Evolutionary conservation across 2,329 filamentous ascomycete genomes (phyloP).

Genomic region (Seiridium unicorne): DNA sequence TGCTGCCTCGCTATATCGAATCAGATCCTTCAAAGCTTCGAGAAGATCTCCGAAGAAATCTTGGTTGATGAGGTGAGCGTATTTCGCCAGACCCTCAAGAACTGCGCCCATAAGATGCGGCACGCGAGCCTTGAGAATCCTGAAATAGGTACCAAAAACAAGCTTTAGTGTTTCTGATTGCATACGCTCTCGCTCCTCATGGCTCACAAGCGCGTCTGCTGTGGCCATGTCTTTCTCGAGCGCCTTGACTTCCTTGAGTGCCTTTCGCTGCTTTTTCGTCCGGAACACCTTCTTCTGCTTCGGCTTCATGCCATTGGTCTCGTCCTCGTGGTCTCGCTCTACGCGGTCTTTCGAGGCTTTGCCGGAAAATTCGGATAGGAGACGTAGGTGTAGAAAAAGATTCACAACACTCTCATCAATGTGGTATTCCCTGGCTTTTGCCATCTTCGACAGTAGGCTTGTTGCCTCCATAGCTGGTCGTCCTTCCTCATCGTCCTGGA

Average conservation of each 20-base stretch:
- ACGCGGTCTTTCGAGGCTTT: slow-evolving; percentile 79
- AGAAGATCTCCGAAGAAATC: slow-evolving; percentile 97
- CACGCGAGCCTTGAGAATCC: slow-evolving; percentile 80
- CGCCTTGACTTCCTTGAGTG: slow-evolving; percentile 78
- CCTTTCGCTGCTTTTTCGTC: slow-evolving; percentile 83
- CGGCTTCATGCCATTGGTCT: slow-evolving; percentile 50
- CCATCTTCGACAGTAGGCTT: slow-evolving; percentile 85
- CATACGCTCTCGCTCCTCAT: slow-evolving; percentile 90
- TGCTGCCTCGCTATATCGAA: slow-evolving; percentile 67
- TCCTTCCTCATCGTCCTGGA: slow-evolving; percentile 86
- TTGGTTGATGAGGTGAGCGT: slow-evolving; percentile 96
- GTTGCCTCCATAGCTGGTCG: slow-evolving; percentile 85
- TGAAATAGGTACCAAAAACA: slow-evolving; percentile 93
- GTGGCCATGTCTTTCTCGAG: slow-evolving; percentile 92
- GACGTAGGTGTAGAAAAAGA: slow-evolving; percentile 83
- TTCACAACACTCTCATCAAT: slow-evolving; percentile 86
- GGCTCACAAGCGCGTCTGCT: slow-evolving; percentile 84
- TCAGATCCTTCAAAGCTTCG: slow-evolving; percentile 90
- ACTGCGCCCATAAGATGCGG: slow-evolving; percentile 94
- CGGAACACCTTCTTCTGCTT: slow-evolving; percentile 82
- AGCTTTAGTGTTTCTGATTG: slow-evolving; percentile 95
- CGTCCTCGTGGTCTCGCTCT: slow-evolving; percentile 44
- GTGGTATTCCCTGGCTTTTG: slow-evolving; percentile 81
- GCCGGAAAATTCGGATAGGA: slow-evolving; percentile 82
- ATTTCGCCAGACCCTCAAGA: slow-evolving; percentile 89